Percentiles rank a stretch among this genome's conserved stretches.
Conservation (phyloP, 1,284 basidiomycete genomes). For the Athelia sp. region DNA sequence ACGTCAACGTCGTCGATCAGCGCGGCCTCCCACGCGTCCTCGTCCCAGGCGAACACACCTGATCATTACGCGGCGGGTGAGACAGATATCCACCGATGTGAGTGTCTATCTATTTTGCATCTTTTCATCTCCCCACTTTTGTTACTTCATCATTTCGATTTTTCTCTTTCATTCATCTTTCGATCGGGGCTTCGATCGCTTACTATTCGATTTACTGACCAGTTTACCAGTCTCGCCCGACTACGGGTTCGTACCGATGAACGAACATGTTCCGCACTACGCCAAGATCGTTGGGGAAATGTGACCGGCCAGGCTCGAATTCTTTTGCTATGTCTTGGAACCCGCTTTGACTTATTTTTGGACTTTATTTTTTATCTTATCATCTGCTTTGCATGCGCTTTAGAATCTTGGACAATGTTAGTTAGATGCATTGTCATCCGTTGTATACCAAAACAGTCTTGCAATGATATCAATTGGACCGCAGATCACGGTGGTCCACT, state of each 20-base stretch:
- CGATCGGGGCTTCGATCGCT: slow-evolving; percentile 9
- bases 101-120: slow-evolving; percentile 37
- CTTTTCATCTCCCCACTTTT: slow-evolving; percentile 6
- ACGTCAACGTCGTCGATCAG: slow-evolving; percentile 70
- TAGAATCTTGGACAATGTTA: too few relatives aligned
- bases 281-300: slow-evolving; percentile 53
- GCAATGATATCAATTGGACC: too few relatives aligned
- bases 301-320: slow-evolving; percentile 21
- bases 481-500: too few relatives aligned
- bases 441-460: too few relatives aligned
- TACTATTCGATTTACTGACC: slow-evolving; percentile 37
- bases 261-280: slow-evolving; percentile 67
- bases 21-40: slow-evolving; percentile 66
- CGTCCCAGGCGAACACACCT: slow-evolving; percentile 76
- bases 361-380: neutral
- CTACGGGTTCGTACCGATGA: slow-evolving; percentile 74
- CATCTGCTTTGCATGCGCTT: too few relatives aligned
- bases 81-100: slow-evolving; percentile 75
- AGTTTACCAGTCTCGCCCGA: slow-evolving; percentile 69
- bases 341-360: neutral
- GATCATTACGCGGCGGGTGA: slow-evolving; percentile 56
- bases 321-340: neutral
- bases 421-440: too few relatives aligned
- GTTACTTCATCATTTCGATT: slow-evolving; percentile 3
- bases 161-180: slow-evolving; percentile 1